Evolutionary conservation across 2,329 filamentous ascomycete species (phyloP).

Genomic region (Claviceps sp.): DNA sequence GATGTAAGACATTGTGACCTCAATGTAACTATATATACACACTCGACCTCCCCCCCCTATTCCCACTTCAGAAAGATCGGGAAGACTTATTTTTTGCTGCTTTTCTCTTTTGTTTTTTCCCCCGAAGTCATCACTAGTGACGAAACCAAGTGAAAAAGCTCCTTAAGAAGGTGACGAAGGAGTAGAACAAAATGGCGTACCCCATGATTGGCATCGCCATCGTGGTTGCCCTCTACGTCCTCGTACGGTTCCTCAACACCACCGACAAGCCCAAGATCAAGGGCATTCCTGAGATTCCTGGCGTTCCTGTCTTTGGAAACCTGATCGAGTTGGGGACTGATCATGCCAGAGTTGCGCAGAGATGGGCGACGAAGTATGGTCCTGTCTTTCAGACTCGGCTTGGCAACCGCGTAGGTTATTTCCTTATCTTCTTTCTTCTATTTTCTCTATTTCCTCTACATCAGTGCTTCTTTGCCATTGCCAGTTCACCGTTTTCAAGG

Average conservation of each 20-base stretch:
- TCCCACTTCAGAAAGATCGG: too few species aligned
- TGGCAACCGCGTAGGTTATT: conserved; percentile 44
- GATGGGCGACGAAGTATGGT: conserved; percentile 47
- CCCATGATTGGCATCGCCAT: conserved; percentile 9
- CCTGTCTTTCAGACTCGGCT: conserved; percentile 54
- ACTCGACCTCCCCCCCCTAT: too few species aligned
- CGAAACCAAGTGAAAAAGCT: background rate
- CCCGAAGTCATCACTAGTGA: background rate
- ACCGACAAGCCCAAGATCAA: conserved; percentile 50
- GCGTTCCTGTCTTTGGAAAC: conserved; percentile 49
- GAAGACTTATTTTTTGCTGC: too few species aligned
- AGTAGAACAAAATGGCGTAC: conserved; percentile 7
- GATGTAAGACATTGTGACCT: too few species aligned
- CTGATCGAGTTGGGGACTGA: conserved; percentile 44
- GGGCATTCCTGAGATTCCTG: conserved; percentile 46
- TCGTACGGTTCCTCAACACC: conserved; percentile 21
- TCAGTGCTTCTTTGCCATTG: background rate
- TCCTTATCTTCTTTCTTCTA: background rate
- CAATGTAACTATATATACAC: too few species aligned
- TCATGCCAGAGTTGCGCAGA: conserved; percentile 39
- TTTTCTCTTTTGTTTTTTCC: background rate
- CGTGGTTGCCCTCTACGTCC: conserved; percentile 9
- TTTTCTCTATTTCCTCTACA: background rate
- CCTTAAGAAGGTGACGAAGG: background rate
- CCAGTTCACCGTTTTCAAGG: background rate